Evolutionary conservation across 257 asterid species (phyloP).

Genomic region (Paraleonurus japonicus): DNA sequence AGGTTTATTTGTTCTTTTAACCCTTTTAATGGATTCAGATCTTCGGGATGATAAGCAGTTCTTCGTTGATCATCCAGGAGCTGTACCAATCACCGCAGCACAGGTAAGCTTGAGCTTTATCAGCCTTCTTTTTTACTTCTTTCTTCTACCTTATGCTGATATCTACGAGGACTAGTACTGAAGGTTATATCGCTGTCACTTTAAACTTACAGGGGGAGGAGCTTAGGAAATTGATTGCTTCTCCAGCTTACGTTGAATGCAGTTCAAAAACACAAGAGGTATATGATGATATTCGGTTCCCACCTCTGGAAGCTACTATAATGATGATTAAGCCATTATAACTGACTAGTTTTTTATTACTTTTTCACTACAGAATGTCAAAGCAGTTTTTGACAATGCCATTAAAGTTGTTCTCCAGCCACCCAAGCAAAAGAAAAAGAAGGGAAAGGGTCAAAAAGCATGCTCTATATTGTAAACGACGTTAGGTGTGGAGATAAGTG

Average conservation of each 20-base stretch:
- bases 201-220: slow-evolving; percentile 62
- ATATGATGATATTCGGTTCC: slow-evolving; percentile 12
- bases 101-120: slow-evolving; percentile 52
- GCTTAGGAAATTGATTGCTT: slow-evolving; percentile 53
- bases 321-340: not conserved
- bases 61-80: slow-evolving; percentile 88
- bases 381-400: slow-evolving; percentile 61
- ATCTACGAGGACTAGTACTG: not conserved
- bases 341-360: not conserved
- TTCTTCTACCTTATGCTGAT: not conserved
- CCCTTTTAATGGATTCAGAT: slow-evolving; percentile 48
- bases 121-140: slow-evolving; percentile 1
- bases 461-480: slow-evolving; percentile 75
- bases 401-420: slow-evolving; percentile 71
- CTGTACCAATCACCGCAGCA: slow-evolving; percentile 84
- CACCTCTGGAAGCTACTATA: not conserved
- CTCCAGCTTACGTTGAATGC: slow-evolving; percentile 77
- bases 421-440: slow-evolving; percentile 66
- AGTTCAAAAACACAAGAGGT: slow-evolving; percentile 83
- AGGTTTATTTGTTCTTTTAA: slow-evolving; percentile 13
- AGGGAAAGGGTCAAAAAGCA: slow-evolving; percentile 55
- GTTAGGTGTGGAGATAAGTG: slow-evolving; percentile 31
- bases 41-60: slow-evolving; percentile 96
- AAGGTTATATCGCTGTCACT: slow-evolving; percentile 19
- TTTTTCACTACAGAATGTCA: slow-evolving; percentile 42